A percentile compares a stretch with the other conserved stretches of the same genome.
phyloP scores from a whole-genome alignment of 495 filamentous ascomycete genomes.

The Letharia columbiana region DNA sequence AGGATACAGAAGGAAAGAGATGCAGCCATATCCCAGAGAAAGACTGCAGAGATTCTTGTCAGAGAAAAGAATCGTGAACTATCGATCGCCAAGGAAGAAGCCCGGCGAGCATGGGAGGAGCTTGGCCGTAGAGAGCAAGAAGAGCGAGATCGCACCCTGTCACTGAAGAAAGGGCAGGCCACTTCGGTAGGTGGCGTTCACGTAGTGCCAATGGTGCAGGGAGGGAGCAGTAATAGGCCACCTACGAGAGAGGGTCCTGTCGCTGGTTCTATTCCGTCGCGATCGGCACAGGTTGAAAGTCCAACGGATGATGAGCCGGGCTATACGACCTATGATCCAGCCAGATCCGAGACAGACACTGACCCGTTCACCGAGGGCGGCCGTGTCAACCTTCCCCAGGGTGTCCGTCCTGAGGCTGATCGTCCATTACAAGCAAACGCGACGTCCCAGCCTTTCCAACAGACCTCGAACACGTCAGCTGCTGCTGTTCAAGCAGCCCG shows the following conservation, averaged over 20 bases:
- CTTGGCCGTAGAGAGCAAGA: slow-evolving; percentile 89
- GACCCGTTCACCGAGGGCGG: slow-evolving; percentile 50
- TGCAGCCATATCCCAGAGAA: slow-evolving; percentile 45
- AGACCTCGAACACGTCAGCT: slow-evolving; percentile 23
- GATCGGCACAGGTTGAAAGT: slow-evolving; percentile 23
- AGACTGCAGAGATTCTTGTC: slow-evolving; percentile 40
- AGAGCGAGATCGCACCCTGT: slow-evolving; percentile 82
- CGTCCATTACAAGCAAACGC: slow-evolving; percentile 17
- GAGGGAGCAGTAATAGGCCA: slow-evolving; percentile 44
- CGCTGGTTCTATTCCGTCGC: slow-evolving; percentile 27
- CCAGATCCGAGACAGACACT: slow-evolving; percentile 42
- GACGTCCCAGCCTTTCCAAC: slow-evolving; percentile 19
- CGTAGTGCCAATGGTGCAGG: slow-evolving; percentile 89
- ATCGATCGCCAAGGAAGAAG: slow-evolving; percentile 92
- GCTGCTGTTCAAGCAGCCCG: slow-evolving; percentile 23
- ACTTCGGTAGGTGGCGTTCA: slow-evolving; percentile 88
- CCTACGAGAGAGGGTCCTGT: slow-evolving; percentile 42
- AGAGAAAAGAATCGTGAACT: slow-evolving; percentile 83
- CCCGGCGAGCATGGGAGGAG: slow-evolving; percentile 93
- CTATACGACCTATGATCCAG: slow-evolving; percentile 36
- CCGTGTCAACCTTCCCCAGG: slow-evolving; percentile 27
- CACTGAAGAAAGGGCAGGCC: slow-evolving; percentile 77
- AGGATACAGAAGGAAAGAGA: slow-evolving; percentile 57
- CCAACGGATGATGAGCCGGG: slow-evolving; percentile 32
- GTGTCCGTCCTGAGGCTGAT: slow-evolving; percentile 27